A percentile compares a stretch with the other conserved stretches of the same genome.
phyloP scores from a whole-genome alignment of 1,284 basidiomycete species.

The Polyporus tsugae region DNA sequence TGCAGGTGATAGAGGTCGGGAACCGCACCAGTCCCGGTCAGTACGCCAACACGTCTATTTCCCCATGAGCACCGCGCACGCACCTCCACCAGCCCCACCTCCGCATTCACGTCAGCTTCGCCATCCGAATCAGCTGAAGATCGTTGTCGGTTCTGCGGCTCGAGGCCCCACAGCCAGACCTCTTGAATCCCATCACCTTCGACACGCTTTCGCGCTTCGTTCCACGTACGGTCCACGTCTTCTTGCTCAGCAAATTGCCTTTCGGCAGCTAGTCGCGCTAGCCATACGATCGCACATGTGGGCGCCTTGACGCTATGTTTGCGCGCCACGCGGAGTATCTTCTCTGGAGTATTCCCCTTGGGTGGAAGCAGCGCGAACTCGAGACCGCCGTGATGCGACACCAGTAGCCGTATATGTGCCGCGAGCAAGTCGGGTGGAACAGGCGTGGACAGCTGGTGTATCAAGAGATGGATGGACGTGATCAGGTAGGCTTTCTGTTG shows the following conservation, averaged over 20 bases:
- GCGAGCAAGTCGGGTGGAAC: constrained; percentile 51
- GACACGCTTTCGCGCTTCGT: constrained; percentile 50
- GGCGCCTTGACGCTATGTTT: constrained; percentile 52
- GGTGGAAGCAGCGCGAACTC: constrained; percentile 35
- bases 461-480: constrained; percentile 55
- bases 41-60: constrained; percentile 4
- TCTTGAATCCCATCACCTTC: constrained; percentile 45
- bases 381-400: constrained; percentile 38
- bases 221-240: constrained; percentile 46
- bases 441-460: constrained; percentile 42
- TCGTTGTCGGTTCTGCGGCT: constrained; percentile 11
- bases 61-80: constrained; percentile 14
- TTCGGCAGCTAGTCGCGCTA: constrained; percentile 60
- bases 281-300: constrained; percentile 55
- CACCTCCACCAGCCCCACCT: constrained; percentile 50
- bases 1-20: constrained; percentile 21
- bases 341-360: constrained; percentile 42
- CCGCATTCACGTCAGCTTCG: constrained; percentile 30
- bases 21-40: constrained; percentile 32
- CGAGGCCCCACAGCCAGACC: constrained; percentile 63
- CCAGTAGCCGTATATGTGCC: constrained; percentile 56
- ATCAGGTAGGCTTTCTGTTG: constrained; percentile 61
- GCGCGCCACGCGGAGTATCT: constrained; percentile 50
- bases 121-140: constrained; percentile 13
- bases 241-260: constrained; percentile 40